These are phyloP conservation scores for Xylaria sp. DNA, from an alignment of 2,329 filamentous ascomycete species.

Conservation along the genomic window DNA sequence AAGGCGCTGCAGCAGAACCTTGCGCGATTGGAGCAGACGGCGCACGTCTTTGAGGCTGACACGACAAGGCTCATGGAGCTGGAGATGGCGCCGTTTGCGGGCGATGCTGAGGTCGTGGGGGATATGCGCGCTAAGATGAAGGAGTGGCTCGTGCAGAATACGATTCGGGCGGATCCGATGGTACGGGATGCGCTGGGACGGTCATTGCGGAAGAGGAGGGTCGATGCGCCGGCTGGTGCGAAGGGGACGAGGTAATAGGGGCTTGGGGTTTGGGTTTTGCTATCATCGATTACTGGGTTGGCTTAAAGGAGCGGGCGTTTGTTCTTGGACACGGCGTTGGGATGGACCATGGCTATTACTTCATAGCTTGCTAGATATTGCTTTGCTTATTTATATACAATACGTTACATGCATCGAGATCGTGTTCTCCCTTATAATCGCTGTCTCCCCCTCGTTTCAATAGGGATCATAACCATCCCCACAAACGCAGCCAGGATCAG, in stretches of 20 bases:
- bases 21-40: slow-evolving; percentile 57
- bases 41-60: slow-evolving; percentile 61
- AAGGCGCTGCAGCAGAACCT: slow-evolving; percentile 56
- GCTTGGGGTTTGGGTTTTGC: neutral
- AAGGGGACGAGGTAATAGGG: slow-evolving; percentile 42
- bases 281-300: neutral
- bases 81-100: slow-evolving; percentile 74
- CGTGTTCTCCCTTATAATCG: slow-evolving; percentile 39
- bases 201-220: slow-evolving; percentile 57
- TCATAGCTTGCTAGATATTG: too few species aligned
- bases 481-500: slow-evolving; percentile 56
- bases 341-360: too few species aligned
- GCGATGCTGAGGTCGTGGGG: slow-evolving; percentile 59
- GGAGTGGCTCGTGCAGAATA: slow-evolving; percentile 85
- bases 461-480: slow-evolving; percentile 55
- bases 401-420: neutral
- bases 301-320: neutral
- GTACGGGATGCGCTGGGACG: slow-evolving; percentile 73
- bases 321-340: neutral
- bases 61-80: slow-evolving; percentile 64
- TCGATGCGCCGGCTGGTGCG: slow-evolving; percentile 58
- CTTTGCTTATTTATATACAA: neutral
- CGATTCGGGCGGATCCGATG: slow-evolving; percentile 70
- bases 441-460: slow-evolving; percentile 57
- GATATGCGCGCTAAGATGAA: slow-evolving; percentile 68